A percentile compares a stretch with the other conserved stretches of the same genome.
Conservation (phyloP, 2,329 filamentous ascomycete genomes). For the Sodiomyces alkalinus region DNA sequence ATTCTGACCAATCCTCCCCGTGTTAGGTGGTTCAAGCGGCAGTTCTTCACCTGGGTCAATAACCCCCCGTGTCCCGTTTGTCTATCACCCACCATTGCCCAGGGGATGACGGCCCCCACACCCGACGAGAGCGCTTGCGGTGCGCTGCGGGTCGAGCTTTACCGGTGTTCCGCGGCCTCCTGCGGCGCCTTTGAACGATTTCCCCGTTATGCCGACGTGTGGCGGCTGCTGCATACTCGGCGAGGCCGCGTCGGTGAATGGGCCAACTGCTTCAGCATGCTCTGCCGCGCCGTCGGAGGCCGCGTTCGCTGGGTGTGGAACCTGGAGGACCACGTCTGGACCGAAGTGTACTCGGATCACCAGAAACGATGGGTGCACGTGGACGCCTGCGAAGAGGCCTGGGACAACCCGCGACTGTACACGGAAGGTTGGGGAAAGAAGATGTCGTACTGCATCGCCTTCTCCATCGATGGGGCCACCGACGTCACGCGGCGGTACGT, state of each 20-base stretch:
- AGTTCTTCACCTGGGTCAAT: slow-evolving; percentile 94
- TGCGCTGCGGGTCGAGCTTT: slow-evolving; percentile 76
- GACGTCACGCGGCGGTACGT: slow-evolving; percentile 54
- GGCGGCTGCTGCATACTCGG: slow-evolving; percentile 75
- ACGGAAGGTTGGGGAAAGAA: slow-evolving; percentile 92
- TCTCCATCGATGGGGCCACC: slow-evolving; percentile 72
- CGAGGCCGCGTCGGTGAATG: slow-evolving; percentile 85
- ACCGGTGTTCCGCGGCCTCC: slow-evolving; percentile 62
- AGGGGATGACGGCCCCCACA: slow-evolving; percentile 70
- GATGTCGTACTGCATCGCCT: slow-evolving; percentile 93
- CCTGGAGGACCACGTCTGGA: slow-evolving; percentile 94
- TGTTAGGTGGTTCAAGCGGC: slow-evolving; percentile 78
- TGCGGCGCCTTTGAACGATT: slow-evolving; percentile 80
- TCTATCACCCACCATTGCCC: slow-evolving; percentile 64
- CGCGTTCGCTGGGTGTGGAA: slow-evolving; percentile 98
- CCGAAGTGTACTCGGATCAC: slow-evolving; percentile 90
- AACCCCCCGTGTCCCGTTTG: slow-evolving; percentile 80
- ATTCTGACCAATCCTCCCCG: background rate
- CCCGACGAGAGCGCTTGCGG: slow-evolving; percentile 83
- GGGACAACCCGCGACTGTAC: slow-evolving; percentile 88
- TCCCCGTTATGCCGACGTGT: slow-evolving; percentile 88
- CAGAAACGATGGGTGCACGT: slow-evolving; percentile 93
- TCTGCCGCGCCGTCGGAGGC: slow-evolving; percentile 82
- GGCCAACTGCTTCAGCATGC: slow-evolving; percentile 98
- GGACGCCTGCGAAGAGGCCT: slow-evolving; percentile 84